Conservation (phyloP, 164 flowering plant genomes). For the Chimonanthus salicifolius region DNA sequence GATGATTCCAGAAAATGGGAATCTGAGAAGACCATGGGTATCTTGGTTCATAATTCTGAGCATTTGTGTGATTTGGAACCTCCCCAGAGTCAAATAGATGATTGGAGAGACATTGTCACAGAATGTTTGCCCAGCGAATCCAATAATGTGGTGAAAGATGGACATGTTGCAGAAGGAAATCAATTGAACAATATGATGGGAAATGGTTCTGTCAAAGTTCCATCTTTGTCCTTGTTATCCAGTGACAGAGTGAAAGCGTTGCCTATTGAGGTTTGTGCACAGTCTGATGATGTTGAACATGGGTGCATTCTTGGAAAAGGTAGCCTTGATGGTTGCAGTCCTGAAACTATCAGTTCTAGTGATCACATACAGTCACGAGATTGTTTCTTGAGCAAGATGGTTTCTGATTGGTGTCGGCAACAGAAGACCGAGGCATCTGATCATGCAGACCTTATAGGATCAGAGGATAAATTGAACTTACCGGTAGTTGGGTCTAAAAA, state of each 20-base stretch:
- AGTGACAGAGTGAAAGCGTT: constrained; percentile 3
- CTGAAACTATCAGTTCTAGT: constrained; percentile 8
- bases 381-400: constrained; percentile 4
- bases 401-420: constrained; percentile 5
- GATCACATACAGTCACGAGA: constrained; percentile 4
- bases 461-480: constrained; percentile 12
- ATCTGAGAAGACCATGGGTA: constrained; percentile 10
- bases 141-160: constrained; percentile 15
- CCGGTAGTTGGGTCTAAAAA: neutral
- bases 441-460: constrained; percentile 5
- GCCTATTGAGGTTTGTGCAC: constrained; percentile 8
- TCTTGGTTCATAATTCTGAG: constrained; percentile 15
- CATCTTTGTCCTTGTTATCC: constrained; percentile 4
- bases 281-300: constrained; percentile 12
- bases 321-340: constrained; percentile 6
- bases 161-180: neutral
- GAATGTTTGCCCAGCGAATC: constrained; percentile 16
- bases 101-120: constrained; percentile 16
- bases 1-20: neutral
- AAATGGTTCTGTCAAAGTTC: constrained; percentile 14
- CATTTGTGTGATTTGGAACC: neutral
- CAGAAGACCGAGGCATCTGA: constrained; percentile 14
- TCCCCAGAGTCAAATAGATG: neutral
- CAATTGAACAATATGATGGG: neutral
- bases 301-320: constrained; percentile 6